Evolutionary conservation across 169 alveolate genomes (phyloP).

Genomic region (Eimeria praecox): DNA sequence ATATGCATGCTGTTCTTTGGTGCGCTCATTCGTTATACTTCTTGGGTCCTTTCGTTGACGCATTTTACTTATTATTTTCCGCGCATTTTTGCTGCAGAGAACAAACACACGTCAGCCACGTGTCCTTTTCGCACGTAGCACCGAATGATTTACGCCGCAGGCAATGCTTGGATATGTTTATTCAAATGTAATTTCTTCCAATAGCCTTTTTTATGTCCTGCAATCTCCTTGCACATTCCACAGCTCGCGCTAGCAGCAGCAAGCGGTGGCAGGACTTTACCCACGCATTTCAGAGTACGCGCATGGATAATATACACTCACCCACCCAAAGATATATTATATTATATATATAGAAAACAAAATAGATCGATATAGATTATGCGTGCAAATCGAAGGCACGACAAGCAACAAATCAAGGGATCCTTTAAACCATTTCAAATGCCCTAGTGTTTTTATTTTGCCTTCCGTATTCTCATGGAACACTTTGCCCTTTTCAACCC

Average conservation of each 20-base stretch:
- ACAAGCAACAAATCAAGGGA: background rate
- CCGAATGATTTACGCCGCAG: too few relatives aligned
- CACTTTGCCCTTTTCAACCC: background rate
- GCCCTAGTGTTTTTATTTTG: background rate
- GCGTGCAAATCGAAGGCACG: too few relatives aligned
- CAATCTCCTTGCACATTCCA: background rate
- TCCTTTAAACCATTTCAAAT: background rate
- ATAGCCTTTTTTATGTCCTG: background rate
- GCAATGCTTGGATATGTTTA: too few relatives aligned
- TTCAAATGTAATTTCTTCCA: background rate
- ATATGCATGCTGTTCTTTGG: too few relatives aligned
- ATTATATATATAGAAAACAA: background rate
- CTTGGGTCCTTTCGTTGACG: background rate
- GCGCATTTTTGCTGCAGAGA: background rate
- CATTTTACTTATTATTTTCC: background rate
- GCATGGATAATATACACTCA: background rate
- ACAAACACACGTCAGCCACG: background rate
- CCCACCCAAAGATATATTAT: background rate
- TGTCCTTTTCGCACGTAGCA: too few relatives aligned
- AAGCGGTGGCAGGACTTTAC: background rate
- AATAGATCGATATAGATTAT: too few relatives aligned
- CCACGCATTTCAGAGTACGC: background rate
- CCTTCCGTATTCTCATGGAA: background rate
- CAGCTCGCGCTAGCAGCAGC: slow-evolving; percentile 25
- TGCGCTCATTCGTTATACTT: background rate